Base-by-base conservation (phyloP, 2,329 filamentous ascomycete genomes). In the Ceratocystis papillata region DNA sequence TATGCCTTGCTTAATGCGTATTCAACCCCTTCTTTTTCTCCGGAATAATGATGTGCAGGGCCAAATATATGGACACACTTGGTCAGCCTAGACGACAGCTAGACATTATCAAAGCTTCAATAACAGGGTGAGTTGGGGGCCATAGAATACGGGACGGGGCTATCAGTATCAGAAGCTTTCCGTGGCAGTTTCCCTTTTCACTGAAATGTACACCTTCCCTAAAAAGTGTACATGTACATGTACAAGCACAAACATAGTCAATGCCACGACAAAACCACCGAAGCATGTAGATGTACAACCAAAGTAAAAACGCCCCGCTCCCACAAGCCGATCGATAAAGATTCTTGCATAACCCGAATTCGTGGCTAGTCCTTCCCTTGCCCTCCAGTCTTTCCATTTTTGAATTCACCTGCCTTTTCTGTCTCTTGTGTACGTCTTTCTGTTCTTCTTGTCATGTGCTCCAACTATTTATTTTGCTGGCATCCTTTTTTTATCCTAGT, bases 1-100 rank as follows among this genome's bases (percentile, higher is more conserved):
- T 41, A 15, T 41, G 10, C 3, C 37, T 12, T 41, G 37, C 37
- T 4, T 41, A 41, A 15, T 15, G 37, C 12, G 37, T 4, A 41
- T 12, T 41, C 37, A 41, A 15, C 10, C 37, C 10, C 37, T 41
- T 48, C 46, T 22, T 48, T 20, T 48, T 7, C 46, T 22, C 15
- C 5, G 8, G 8, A 7, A 48, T n/a, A 4, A 8, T 7, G 2
- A 7, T 48, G 46, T 10, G 8, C n/a, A 50, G n/a, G n/a, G 48
- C 48, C 48, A 50, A 50, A 50, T 50, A 7, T 22, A 50, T 20
- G 48, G n/a, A 50, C 48, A 50, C 48, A 50, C 48, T 50, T 22
- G 7, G 3, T 12, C 48, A 20, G 37, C 48, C 48, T 10, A 50
- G 17, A 50, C n/a, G n/a, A 22, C 48, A 50, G 48, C 22, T 25